Percentiles rank a stretch among this genome's conserved stretches.
These are phyloP conservation scores for Rhodocollybia butyracea DNA, from an alignment of 768 basidiomycete species.

Conservation along the genomic window DNA sequence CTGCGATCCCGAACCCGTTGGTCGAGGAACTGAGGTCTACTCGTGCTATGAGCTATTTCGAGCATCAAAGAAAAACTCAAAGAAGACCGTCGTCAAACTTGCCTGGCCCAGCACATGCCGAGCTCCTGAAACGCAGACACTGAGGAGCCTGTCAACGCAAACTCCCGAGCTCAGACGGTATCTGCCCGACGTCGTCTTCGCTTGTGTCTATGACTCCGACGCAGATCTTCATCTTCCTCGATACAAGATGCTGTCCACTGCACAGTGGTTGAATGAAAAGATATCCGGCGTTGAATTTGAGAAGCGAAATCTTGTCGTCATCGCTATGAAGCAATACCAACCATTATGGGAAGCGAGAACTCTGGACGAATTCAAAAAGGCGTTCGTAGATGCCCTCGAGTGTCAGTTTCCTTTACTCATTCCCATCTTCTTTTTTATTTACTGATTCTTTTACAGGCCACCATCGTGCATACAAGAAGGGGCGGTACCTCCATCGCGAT, in stretches of 20 bases:
- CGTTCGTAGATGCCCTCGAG: constrained; percentile 27
- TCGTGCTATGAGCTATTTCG: not conserved
- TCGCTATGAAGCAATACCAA: constrained; percentile 17
- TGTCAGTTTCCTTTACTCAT: constrained; percentile 18
- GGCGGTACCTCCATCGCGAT: constrained; percentile 25
- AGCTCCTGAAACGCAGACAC: constrained; percentile 7
- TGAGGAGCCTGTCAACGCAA: constrained; percentile 5
- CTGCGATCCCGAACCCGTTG: constrained; percentile 11
- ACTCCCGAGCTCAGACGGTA: constrained; percentile 12
- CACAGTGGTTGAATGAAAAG: not conserved
- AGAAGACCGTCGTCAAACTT: constrained; percentile 11
- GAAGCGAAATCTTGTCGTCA: constrained; percentile 14
- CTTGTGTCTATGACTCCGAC: not conserved
- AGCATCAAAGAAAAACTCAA: not conserved
- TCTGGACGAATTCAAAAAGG: constrained; percentile 22
- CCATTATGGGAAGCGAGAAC: constrained; percentile 18
- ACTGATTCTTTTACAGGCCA: constrained; percentile 18
- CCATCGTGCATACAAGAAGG: constrained; percentile 17
- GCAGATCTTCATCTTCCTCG: constrained; percentile 12
- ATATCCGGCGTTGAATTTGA: constrained; percentile 1
- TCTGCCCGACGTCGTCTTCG: constrained; percentile 11
- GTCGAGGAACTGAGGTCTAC: constrained; percentile 17
- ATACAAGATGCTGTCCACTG: not conserved
- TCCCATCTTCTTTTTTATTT: constrained; percentile 10
- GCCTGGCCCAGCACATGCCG: constrained; percentile 13